phyloP scores from a whole-genome alignment of 768 basidiomycete genomes.

The Russula ochroleuca region DNA sequence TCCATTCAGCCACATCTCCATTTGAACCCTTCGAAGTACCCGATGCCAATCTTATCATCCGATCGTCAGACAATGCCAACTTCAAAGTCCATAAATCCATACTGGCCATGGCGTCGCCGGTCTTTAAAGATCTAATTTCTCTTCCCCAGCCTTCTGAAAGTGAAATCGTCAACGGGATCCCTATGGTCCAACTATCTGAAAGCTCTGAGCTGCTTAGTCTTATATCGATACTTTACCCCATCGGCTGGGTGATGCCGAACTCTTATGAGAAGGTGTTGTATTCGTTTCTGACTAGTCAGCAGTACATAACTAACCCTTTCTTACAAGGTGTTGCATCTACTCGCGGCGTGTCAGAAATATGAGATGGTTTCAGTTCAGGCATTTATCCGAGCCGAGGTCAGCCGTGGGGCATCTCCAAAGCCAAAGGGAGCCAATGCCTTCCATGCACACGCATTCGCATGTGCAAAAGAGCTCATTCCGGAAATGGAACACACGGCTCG shows the following conservation, averaged over 20 bases:
- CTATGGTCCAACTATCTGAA: constrained; percentile 7
- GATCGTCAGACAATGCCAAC: background rate
- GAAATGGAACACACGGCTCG: background rate
- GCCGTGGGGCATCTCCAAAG: background rate
- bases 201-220: constrained; percentile 8
- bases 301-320: background rate
- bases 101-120: background rate
- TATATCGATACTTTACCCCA: constrained; percentile 17
- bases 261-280: background rate
- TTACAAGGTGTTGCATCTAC: background rate
- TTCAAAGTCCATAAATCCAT: background rate
- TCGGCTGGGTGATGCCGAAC: background rate
- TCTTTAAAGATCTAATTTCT: background rate
- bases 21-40: background rate
- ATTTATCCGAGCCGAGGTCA: background rate
- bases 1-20: background rate
- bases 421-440: background rate
- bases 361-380: background rate
- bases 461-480: background rate
- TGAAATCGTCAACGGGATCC: background rate
- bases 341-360: background rate
- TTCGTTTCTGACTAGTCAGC: constrained; percentile 20
- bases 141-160: background rate
- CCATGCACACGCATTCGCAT: background rate
- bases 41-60: background rate